Conservation (phyloP, 192 early-diverging fungal genomes). For the Thamnidium elegans region DNA sequence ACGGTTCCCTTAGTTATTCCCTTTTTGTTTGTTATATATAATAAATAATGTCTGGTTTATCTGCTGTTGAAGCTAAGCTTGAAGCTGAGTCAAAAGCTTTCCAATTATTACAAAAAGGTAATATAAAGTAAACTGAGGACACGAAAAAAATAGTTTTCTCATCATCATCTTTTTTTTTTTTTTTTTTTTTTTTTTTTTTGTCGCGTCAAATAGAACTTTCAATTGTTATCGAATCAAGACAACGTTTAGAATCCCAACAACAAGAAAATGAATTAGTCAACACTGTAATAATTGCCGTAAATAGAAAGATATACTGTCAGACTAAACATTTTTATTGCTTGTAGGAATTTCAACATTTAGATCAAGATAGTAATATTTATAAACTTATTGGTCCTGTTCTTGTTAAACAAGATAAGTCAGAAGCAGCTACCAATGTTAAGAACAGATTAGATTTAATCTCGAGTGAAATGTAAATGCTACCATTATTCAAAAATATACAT, state of each 20-base stretch:
- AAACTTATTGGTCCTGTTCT: conserved; percentile 96
- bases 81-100: conserved; percentile 71
- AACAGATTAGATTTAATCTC: conserved; percentile 93
- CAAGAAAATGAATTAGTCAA: conserved; percentile 94
- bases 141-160: background rate
- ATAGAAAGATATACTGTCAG: background rate
- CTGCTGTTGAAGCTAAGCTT: conserved; percentile 55
- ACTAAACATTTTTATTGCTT: background rate
- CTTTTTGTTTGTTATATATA: background rate
- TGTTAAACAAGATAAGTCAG: conserved; percentile 85
- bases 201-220: conserved; percentile 58
- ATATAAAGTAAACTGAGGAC: background rate
- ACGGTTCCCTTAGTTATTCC: background rate
- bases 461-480: conserved; percentile 74
- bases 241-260: conserved; percentile 91
- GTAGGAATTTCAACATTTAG: conserved; percentile 84
- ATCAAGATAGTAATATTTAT: conserved; percentile 83
- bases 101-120: conserved; percentile 72
- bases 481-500: background rate
- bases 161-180: background rate
- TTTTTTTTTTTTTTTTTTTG: background rate
- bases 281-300: conserved; percentile 48
- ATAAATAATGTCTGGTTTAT: conserved; percentile 25
- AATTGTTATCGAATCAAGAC: conserved; percentile 68
- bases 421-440: conserved; percentile 85